Evolutionary conservation across 257 asterid genomes (phyloP), one percentile per base, ranked within the genome.

Genomic region (Solanum pennellii): DNA sequence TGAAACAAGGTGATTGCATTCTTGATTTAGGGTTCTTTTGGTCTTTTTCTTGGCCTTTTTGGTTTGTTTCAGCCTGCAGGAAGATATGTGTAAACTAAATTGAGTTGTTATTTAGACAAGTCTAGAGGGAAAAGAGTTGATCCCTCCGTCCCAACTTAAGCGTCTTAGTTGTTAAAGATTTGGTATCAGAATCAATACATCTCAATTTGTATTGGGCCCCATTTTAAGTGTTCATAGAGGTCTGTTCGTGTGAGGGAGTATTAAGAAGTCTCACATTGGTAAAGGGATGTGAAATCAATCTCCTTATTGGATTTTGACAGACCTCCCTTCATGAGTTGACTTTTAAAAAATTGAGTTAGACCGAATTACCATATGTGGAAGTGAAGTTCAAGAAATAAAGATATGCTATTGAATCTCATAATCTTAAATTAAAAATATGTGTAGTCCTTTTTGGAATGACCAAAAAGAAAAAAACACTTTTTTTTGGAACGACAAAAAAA

Each of bases 1-100:
- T 88, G 91, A 93, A 89, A 89, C 96, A 94, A 86, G 90, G 90
- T 85, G 94, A 83, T 85, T 93, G 93, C 96, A 93, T 93, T 59
- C 85, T 90, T 35, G 12, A 12, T 31, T 86, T 27, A 20, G 33
- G 31, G 44, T 88, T 39, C 12, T 79, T 72, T 41, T 37, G 74
- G 88, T 89, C 31, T 82, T 87, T 41, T 25, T 44, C 37, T 14
- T 77, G 62, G 62, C 9, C 31, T n/a, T 14, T 47, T 18, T 27
- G 68, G 18, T 29, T 37, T 80, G 68, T 16, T 80, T 20, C 41
- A 77, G 65, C 9, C 44, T 47, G 69, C 69, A 80, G 85, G 27
- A 80, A 18, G 11, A 29, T 16, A 18, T 29, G 15, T 80, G 68
- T 47, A 5, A 5, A 80, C 68, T 27, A 45, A 45, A 47, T 47